Evolutionary conservation across 106 monocot genomes (phyloP).

Genomic region (Acorus gramineus): DNA sequence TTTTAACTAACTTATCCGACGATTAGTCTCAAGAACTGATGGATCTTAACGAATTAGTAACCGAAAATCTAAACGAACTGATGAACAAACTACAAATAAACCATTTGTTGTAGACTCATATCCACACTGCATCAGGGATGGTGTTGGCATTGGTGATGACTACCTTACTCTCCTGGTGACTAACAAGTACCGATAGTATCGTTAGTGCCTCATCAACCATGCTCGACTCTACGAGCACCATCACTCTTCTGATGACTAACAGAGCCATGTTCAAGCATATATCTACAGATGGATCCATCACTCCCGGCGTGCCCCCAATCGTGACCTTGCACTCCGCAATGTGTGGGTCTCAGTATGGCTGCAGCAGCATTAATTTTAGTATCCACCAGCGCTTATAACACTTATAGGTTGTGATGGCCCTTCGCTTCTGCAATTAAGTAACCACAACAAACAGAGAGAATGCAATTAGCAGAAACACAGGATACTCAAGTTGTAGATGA

Average conservation of each 20-base stretch:
- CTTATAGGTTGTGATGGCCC: too few relatives aligned
- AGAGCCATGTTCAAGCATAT: conserved; percentile 67
- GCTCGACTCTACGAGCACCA: conserved; percentile 49
- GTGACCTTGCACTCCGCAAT: conserved; percentile 79
- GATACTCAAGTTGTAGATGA: too few relatives aligned
- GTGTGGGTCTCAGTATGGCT: conserved; percentile 65
- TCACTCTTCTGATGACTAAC: too few relatives aligned
- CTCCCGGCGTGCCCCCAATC: conserved; percentile 74
- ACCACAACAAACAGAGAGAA: too few relatives aligned
- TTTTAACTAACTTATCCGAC: too few relatives aligned
- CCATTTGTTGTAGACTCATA: conserved; percentile 79
- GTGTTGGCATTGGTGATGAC: conserved; percentile 45
- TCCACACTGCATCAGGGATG: conserved; percentile 50
- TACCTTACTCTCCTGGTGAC: conserved; percentile 51
- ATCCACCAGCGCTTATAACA: conserved; percentile 50
- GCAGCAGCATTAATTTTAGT: conserved; percentile 89
- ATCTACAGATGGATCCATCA: conserved; percentile 64
- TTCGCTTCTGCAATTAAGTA: too few relatives aligned
- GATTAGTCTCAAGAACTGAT: too few relatives aligned
- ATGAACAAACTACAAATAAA: conserved; percentile 17
- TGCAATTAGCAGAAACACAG: too few relatives aligned
- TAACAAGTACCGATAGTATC: conserved; percentile 57
- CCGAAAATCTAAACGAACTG: too few relatives aligned
- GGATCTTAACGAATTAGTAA: too few relatives aligned
- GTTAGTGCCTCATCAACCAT: conserved; percentile 72